Evolutionary conservation across 768 basidiomycete species (phyloP), one percentile per base, ranked within the genome.

Genomic region (Trichaptum fuscoviolaceum): DNA sequence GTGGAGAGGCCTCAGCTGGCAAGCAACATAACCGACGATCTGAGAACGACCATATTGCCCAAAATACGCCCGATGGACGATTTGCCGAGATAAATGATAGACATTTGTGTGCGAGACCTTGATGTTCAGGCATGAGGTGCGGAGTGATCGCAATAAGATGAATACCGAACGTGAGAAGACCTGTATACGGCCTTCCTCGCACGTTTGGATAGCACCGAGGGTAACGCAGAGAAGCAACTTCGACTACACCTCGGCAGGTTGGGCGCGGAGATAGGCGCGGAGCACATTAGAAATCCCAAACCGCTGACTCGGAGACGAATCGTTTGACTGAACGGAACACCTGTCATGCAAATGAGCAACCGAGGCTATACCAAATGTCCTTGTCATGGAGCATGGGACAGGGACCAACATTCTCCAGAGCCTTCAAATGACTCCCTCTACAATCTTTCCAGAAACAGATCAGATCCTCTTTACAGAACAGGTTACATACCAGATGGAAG

Each of bases 31-130:
- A 20, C 20, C 42, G 42, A 52, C 42, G 42, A 52, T 52, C 42
- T 52, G 42, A 12, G 42, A 52, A 52, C 42, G 42, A 52, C 42
- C 20, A 20, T 3, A 52, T 52, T 36, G 60, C 65, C 36, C 65
- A 52, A 59, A 62, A 63, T 62, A 35, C 42, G 63, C 24, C 3
- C 63, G 24, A 35, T 35, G 2, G 35, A 57, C 25, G 35, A 27
- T 62, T 25, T 36, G 35, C 63, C 30, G 57, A 27, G 63, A 63
- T 63, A 63, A 30, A 63, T 61, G 34, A 61, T 23, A 3, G 10
- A 52, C 42, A 52, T 52, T 20, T 52, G 20, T 52, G 20, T 52
- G 42, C 42, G 42, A 52, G 15, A 52, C 15, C 20, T 52, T 52
- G 42, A 52, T 52, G 42, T 20, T 52, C 20, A 6, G 42, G 42